phyloP scores from a whole-genome alignment of 2,329 filamentous ascomycete genomes.

The Dothistroma septosporum region DNA sequence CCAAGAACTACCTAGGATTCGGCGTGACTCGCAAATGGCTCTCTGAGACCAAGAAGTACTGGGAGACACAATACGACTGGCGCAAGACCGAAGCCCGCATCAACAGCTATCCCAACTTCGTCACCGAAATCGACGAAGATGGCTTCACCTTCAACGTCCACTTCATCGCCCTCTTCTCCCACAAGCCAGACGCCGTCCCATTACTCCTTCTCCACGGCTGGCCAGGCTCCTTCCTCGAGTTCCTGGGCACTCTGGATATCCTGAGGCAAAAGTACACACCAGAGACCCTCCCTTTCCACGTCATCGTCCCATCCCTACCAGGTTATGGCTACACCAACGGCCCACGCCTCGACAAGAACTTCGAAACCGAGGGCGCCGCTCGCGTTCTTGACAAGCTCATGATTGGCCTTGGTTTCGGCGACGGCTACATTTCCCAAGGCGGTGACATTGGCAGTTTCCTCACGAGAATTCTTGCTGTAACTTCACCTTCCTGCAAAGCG shows the following conservation, averaged over 20 bases:
- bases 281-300: slow-evolving; percentile 52
- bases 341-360: slow-evolving; percentile 47
- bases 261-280: slow-evolving; percentile 49
- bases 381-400: slow-evolving; percentile 51
- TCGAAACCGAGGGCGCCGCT: slow-evolving; percentile 39
- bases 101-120: slow-evolving; percentile 52
- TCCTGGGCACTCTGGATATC: slow-evolving; percentile 49
- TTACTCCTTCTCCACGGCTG: slow-evolving; percentile 49
- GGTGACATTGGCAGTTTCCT: slow-evolving; percentile 53
- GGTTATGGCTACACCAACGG: slow-evolving; percentile 52
- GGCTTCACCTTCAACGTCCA: slow-evolving; percentile 44
- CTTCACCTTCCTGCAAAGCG: slow-evolving; percentile 48
- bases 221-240: slow-evolving; percentile 54
- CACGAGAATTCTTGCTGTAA: slow-evolving; percentile 41
- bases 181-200: slow-evolving; percentile 46
- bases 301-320: slow-evolving; percentile 54
- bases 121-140: slow-evolving; percentile 36
- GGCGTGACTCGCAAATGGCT: slow-evolving; percentile 50
- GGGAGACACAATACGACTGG: slow-evolving; percentile 49
- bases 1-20: slow-evolving; percentile 33
- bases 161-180: slow-evolving; percentile 51
- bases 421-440: slow-evolving; percentile 53
- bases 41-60: slow-evolving; percentile 35
- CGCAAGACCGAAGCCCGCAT: slow-evolving; percentile 41
- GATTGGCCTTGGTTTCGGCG: slow-evolving; percentile 50